phyloP scores from a whole-genome alignment of 805 yeast genomes.

The Wickerhamiella kurtzmanii region DNA sequence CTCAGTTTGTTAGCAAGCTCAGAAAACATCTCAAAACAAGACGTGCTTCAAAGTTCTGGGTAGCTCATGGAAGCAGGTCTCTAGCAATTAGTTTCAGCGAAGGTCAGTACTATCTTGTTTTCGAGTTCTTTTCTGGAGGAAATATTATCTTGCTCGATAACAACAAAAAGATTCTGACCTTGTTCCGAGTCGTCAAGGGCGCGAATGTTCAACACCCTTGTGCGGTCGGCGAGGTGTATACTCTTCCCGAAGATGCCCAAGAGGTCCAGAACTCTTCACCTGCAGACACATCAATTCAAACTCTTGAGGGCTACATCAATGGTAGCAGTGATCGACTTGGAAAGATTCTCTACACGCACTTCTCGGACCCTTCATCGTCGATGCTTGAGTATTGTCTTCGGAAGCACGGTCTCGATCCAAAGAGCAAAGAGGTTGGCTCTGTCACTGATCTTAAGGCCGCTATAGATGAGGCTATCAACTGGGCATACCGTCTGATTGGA shows the following conservation, averaged over 20 bases:
- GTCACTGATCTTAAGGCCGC: slow-evolving; percentile 14
- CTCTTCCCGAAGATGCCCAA: slow-evolving; percentile 39
- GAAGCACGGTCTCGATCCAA: slow-evolving; percentile 36
- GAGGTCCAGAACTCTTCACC: slow-evolving; percentile 3
- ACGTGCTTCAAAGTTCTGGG: slow-evolving; percentile 57
- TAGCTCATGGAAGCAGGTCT: slow-evolving; percentile 71
- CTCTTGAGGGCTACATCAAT: slow-evolving; percentile 19
- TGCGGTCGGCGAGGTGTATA: slow-evolving; percentile 63
- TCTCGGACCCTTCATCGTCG: slow-evolving; percentile 67
- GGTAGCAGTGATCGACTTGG: slow-evolving; percentile 30
- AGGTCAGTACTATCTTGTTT: slow-evolving; percentile 58
- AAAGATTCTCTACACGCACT: slow-evolving; percentile 52
- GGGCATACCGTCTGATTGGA: slow-evolving; percentile 11
- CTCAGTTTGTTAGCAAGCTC: slow-evolving; percentile 71
- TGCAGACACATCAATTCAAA: neutral
- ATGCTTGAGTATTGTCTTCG: slow-evolving; percentile 48
- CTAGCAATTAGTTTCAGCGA: slow-evolving; percentile 74
- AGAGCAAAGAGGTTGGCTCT: slow-evolving; percentile 23
- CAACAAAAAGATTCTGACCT: slow-evolving; percentile 48
- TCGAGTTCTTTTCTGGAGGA: slow-evolving; percentile 94
- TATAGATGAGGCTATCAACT: slow-evolving; percentile 25
- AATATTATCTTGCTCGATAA: slow-evolving; percentile 68
- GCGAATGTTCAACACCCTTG: slow-evolving; percentile 36
- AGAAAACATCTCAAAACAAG: slow-evolving; percentile 77
- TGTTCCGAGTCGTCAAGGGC: slow-evolving; percentile 69